Conservation (phyloP, 345 rosid species). For the Geranium rotundifolium region DNA sequence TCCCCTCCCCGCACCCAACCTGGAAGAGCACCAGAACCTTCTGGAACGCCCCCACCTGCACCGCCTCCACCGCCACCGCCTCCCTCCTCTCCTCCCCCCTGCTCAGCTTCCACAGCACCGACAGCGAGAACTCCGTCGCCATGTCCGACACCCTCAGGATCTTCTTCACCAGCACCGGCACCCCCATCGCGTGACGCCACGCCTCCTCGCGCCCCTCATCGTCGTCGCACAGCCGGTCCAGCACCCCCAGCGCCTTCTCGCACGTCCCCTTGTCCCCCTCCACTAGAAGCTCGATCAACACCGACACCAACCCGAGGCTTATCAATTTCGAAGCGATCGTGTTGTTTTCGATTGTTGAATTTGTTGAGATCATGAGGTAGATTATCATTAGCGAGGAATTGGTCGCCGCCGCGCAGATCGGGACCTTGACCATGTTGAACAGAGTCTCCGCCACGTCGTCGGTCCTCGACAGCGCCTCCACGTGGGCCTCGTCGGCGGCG, state of each 20-base stretch:
- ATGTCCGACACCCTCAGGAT: constrained; percentile 17
- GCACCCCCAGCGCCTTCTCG: constrained; percentile 27
- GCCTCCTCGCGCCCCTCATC: constrained; percentile 20
- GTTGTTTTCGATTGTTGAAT: background rate
- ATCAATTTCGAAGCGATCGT: constrained; percentile 7
- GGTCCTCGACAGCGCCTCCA: background rate
- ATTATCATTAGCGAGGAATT: constrained; percentile 19
- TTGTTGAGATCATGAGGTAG: constrained; percentile 14
- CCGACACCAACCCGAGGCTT: constrained; percentile 15
- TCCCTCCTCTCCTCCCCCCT: constrained; percentile 9
- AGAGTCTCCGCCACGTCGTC: constrained; percentile 17
- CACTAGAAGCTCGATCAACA: constrained; percentile 19
- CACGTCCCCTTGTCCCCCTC: constrained; percentile 21
- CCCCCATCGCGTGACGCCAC: constrained; percentile 12
- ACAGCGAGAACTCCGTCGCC: constrained; percentile 16
- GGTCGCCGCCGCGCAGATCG: constrained; percentile 20
- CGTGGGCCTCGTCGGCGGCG: constrained; percentile 5
- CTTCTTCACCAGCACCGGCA: constrained; percentile 25
- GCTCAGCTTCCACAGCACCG: constrained; percentile 26
- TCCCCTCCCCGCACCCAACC: constrained; percentile 16
- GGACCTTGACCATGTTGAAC: constrained; percentile 16
- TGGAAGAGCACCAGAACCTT: constrained; percentile 24
- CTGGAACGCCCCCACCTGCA: constrained; percentile 21
- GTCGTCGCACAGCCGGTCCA: constrained; percentile 17
- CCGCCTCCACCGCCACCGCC: constrained; percentile 17